Evolutionary conservation across 2,329 filamentous ascomycete genomes (phyloP).

Genomic region (Pyrenophora tritici-repentis): DNA sequence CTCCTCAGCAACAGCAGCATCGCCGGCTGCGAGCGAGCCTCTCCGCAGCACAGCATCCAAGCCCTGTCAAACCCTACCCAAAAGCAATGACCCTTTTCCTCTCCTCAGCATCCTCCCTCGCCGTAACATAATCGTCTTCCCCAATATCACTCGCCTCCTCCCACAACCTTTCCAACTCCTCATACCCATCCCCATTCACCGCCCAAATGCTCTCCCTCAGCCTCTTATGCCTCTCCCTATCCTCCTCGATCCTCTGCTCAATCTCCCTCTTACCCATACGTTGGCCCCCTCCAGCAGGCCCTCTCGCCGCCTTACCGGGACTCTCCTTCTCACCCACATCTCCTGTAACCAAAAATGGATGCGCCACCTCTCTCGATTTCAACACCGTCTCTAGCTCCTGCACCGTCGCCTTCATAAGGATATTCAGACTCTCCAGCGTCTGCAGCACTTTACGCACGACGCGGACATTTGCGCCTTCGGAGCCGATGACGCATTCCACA

Average conservation of each 20-base stretch:
- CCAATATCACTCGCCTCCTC: constrained; percentile 85
- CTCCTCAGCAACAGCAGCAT: background rate
- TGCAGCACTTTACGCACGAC: constrained; percentile 82
- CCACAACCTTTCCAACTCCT: constrained; percentile 80
- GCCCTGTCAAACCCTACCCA: constrained; percentile 15
- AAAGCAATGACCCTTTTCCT: constrained; percentile 55
- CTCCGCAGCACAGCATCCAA: too few relatives aligned
- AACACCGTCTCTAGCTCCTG: constrained; percentile 81
- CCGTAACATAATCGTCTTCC: constrained; percentile 80
- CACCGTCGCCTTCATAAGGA: constrained; percentile 76
- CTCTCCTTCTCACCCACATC: constrained; percentile 9
- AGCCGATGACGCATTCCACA: constrained; percentile 91
- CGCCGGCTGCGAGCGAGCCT: too few relatives aligned
- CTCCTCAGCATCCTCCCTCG: constrained; percentile 73
- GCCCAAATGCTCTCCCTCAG: constrained; percentile 93
- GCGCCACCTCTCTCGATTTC: constrained; percentile 70
- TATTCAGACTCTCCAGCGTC: constrained; percentile 70
- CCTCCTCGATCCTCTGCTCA: constrained; percentile 95
- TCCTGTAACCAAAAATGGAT: constrained; percentile 27
- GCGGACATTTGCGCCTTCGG: constrained; percentile 87
- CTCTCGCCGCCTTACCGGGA: constrained; percentile 13
- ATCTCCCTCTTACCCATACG: constrained; percentile 83
- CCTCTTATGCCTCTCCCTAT: constrained; percentile 91
- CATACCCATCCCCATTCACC: constrained; percentile 64
- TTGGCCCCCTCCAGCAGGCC: constrained; percentile 45